phyloP scores from a whole-genome alignment of 495 filamentous ascomycete genomes.

The Neurospora intermedia region DNA sequence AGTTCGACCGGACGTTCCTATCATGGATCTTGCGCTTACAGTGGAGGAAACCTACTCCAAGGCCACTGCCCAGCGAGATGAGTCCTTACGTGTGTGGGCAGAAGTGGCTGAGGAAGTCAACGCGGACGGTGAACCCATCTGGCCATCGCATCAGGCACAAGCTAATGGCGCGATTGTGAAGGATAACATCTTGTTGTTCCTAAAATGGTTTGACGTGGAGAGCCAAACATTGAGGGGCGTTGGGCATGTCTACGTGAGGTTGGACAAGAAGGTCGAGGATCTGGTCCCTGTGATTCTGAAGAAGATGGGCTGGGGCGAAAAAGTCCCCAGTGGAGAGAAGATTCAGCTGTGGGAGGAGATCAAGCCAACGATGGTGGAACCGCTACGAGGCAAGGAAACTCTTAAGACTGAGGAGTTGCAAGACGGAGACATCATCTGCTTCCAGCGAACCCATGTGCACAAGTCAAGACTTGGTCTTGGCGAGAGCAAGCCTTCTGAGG shows the following conservation, averaged over 20 bases:
- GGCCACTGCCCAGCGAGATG: constrained; percentile 50
- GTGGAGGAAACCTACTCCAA: constrained; percentile 67
- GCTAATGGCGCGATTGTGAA: constrained; percentile 38
- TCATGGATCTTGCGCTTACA: constrained; percentile 65
- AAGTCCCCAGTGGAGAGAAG: constrained; percentile 37
- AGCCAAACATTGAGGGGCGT: constrained; percentile 64
- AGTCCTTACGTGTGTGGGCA: constrained; percentile 74
- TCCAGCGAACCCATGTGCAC: constrained; percentile 54
- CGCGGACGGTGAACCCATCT: constrained; percentile 52
- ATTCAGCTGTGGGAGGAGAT: constrained; percentile 88
- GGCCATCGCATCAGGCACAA: constrained; percentile 45
- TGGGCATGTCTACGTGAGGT: constrained; percentile 75
- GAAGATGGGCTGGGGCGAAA: constrained; percentile 77
- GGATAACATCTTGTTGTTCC: constrained; percentile 65
- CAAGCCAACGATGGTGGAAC: constrained; percentile 93
- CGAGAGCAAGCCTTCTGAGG: constrained; percentile 18
- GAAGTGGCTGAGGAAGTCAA: constrained; percentile 59
- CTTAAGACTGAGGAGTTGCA: constrained; percentile 88
- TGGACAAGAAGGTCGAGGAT: constrained; percentile 77
- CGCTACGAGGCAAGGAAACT: constrained; percentile 80
- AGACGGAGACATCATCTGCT: constrained; percentile 94
- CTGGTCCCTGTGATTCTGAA: constrained; percentile 69
- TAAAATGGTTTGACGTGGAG: constrained; percentile 82
- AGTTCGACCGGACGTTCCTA: constrained; percentile 74
- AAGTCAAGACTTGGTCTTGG: constrained; percentile 25